Conservation (phyloP, 768 basidiomycete genomes). For the Tylopilus cervinicoccineus region DNA sequence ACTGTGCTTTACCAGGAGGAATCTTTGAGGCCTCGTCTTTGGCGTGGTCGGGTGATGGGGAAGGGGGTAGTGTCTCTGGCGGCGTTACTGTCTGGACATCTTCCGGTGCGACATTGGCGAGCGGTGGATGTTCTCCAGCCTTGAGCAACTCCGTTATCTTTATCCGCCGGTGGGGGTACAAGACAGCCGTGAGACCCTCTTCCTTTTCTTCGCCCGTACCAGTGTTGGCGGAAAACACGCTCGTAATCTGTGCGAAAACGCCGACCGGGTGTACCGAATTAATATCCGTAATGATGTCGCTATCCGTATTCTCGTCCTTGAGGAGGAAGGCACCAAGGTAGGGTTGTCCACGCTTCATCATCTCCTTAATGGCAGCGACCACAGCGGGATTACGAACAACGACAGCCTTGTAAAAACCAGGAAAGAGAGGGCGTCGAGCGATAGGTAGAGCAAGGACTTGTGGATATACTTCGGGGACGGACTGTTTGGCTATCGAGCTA, state of each 20-base stretch:
- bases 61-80: slow-evolving; percentile 36
- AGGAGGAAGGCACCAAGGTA: slow-evolving; percentile 96
- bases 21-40: slow-evolving; percentile 24
- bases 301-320: slow-evolving; percentile 90
- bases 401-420: slow-evolving; percentile 97
- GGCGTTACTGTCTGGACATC: slow-evolving; percentile 43
- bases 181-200: slow-evolving; percentile 89
- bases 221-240: slow-evolving; percentile 67
- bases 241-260: slow-evolving; percentile 96
- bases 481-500: slow-evolving; percentile 74
- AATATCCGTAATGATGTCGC: slow-evolving; percentile 86
- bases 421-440: slow-evolving; percentile 91
- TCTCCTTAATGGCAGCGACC: slow-evolving; percentile 90
- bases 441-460: slow-evolving; percentile 95
- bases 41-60: slow-evolving; percentile 23
- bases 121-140: slow-evolving; percentile 41
- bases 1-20: slow-evolving; percentile 17
- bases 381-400: slow-evolving; percentile 89
- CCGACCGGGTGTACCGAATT: slow-evolving; percentile 90
- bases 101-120: slow-evolving; percentile 36
- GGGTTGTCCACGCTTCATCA: slow-evolving; percentile 95
- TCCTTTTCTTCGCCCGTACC: slow-evolving; percentile 63
- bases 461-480: slow-evolving; percentile 87
- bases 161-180: slow-evolving; percentile 91
- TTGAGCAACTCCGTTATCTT: slow-evolving; percentile 84